These are phyloP conservation scores for Pezicula carpinea DNA, from an alignment of 2,329 filamentous ascomycete species.

Conservation along the genomic window DNA sequence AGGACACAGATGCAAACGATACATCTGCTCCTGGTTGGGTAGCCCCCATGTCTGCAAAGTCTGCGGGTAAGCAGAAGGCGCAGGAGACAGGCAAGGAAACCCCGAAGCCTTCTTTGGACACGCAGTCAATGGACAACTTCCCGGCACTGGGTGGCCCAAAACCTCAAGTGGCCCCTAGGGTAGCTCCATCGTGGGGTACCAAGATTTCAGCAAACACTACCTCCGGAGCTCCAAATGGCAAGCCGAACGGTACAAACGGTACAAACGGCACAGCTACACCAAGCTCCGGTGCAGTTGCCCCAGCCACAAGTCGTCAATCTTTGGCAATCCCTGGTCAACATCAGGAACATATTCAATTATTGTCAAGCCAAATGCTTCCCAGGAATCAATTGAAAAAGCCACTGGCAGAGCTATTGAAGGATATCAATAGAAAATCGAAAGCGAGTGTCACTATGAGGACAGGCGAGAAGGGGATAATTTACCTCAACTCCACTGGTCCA, in stretches of 20 bases:
- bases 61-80: conserved; percentile 64
- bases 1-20: conserved; percentile 31
- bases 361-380: conserved; percentile 71
- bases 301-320: conserved; percentile 40
- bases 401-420: conserved; percentile 77
- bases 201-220: conserved; percentile 49
- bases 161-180: conserved; percentile 53
- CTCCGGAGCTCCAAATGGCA: conserved; percentile 8
- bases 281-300: conserved; percentile 45
- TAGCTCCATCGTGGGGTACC: conserved; percentile 72
- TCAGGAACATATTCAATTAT: conserved; percentile 69
- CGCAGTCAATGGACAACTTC: conserved; percentile 85
- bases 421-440: conserved; percentile 89
- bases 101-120: conserved; percentile 56
- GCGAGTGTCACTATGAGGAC: conserved; percentile 76
- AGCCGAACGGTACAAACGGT: conserved; percentile 48
- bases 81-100: conserved; percentile 32
- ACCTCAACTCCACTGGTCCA: conserved; percentile 82
- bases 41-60: conserved; percentile 53
- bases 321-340: conserved; percentile 80
- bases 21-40: conserved; percentile 43
- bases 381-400: conserved; percentile 78
- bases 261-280: conserved; percentile 40
- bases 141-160: conserved; percentile 76
- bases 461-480: conserved; percentile 66